Evolutionary conservation across 495 filamentous ascomycete species (phyloP).

Genomic region (Sabuloglossum arenarium): DNA sequence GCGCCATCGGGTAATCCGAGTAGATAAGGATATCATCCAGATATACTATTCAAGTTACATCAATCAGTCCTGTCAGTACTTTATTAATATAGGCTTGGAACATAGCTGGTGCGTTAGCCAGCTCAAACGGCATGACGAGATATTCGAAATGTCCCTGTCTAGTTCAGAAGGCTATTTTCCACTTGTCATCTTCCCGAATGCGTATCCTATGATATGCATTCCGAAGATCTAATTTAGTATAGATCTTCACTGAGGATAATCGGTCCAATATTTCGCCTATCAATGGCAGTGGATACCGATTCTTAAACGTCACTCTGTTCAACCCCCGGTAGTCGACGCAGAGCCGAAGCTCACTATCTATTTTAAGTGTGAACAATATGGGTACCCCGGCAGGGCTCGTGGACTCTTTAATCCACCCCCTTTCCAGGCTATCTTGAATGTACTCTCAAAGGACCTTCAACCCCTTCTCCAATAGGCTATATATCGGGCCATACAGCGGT

Average conservation of each 20-base stretch:
- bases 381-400: neutral
- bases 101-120: constrained; percentile 10
- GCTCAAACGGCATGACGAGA: constrained; percentile 8
- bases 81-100: constrained; percentile 10
- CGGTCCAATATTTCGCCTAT: neutral
- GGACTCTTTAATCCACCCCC: neutral
- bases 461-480: constrained; percentile 7
- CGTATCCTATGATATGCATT: constrained; percentile 3
- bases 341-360: neutral
- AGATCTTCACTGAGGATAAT: neutral
- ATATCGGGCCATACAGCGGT: constrained; percentile 7
- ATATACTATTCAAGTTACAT: neutral
- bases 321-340: constrained; percentile 3
- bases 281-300: constrained; percentile 3
- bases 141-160: constrained; percentile 8
- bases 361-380: constrained; percentile 9
- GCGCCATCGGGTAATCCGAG: neutral
- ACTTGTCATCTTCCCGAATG: constrained; percentile 9
- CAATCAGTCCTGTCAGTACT: neutral
- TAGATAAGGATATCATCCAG: neutral
- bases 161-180: constrained; percentile 11
- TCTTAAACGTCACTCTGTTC: neutral
- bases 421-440: neutral
- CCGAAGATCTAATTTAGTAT: constrained; percentile 4
- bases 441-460: constrained; percentile 3